phyloP scores from a whole-genome alignment of 192 early-diverging fungal species.

The Neocallimastix lanati region DNA sequence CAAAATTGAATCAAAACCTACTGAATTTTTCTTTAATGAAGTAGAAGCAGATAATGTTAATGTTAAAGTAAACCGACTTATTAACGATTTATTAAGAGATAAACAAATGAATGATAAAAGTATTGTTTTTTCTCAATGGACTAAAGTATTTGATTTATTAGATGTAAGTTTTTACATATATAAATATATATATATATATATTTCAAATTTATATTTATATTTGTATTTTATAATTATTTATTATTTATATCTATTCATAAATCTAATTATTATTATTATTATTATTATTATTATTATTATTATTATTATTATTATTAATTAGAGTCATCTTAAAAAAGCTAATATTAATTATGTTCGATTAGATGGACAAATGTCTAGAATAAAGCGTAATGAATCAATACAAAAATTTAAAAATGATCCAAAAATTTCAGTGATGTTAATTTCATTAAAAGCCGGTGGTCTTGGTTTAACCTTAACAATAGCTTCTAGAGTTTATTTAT shows the following conservation, averaged over 20 bases:
- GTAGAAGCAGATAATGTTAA: not conserved
- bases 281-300: too few species aligned
- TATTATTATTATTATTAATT: not conserved
- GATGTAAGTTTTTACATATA: conserved; percentile 3
- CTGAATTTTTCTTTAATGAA: not conserved
- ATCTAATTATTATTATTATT: too few species aligned
- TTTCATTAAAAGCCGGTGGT: conserved; percentile 49
- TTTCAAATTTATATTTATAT: too few species aligned
- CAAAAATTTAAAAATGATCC: conserved; percentile 41
- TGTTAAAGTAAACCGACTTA: not conserved
- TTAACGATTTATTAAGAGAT: conserved; percentile 8
- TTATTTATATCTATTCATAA: too few species aligned
- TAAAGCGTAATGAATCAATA: conserved; percentile 38
- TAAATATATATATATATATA: too few species aligned
- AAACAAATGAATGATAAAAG: conserved; percentile 27
- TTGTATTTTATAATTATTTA: too few species aligned
- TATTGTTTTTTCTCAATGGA: conserved; percentile 93
- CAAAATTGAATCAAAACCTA: not conserved
- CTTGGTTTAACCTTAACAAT: conserved; percentile 56
- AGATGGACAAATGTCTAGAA: conserved; percentile 56
- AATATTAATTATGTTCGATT: conserved; percentile 47
- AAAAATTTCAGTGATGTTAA: conserved; percentile 34
- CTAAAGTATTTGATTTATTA: conserved; percentile 60
- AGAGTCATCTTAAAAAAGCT: conserved; percentile 21
- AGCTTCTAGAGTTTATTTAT: conserved; percentile 42